Evolutionary conservation across 2,329 filamentous ascomycete genomes (phyloP).

Genomic region (Diplodia sapinea): DNA sequence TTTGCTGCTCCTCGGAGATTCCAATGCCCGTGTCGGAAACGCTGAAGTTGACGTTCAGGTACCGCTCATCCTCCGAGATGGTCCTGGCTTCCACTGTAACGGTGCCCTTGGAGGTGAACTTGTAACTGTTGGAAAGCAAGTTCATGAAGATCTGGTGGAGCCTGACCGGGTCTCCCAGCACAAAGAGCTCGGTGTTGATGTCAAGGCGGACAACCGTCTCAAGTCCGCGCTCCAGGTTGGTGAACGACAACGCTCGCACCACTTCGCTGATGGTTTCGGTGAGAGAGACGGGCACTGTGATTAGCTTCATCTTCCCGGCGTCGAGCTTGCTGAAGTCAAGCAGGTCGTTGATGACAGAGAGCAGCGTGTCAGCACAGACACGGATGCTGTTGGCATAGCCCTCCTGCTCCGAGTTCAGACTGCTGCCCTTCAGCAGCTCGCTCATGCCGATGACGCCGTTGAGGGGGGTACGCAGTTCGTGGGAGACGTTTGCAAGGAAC

Average conservation of each 20-base stretch:
- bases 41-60: conserved; percentile 79
- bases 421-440: conserved; percentile 65
- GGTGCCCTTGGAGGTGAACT: conserved; percentile 86
- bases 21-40: conserved; percentile 91
- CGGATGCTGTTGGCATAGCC: conserved; percentile 68
- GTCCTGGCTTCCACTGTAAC: conserved; percentile 82
- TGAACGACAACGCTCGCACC: conserved; percentile 67
- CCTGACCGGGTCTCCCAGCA: conserved; percentile 59
- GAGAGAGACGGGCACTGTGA: conserved; percentile 59
- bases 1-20: conserved; percentile 79
- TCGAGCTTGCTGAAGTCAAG: conserved; percentile 60
- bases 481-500: conserved; percentile 65
- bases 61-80: conserved; percentile 71
- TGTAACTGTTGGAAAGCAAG: conserved; percentile 89
- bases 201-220: conserved; percentile 63
- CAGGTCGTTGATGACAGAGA: conserved; percentile 61
- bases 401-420: conserved; percentile 63
- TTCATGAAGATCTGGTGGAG: conserved; percentile 69
- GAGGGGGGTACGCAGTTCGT: conserved; percentile 64
- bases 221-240: conserved; percentile 65
- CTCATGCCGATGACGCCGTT: conserved; percentile 65
- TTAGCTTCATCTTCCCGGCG: conserved; percentile 65
- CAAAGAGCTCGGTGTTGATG: conserved; percentile 60
- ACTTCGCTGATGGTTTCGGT: conserved; percentile 68
- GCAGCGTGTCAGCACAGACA: conserved; percentile 64